Evolutionary conservation across 2,329 filamentous ascomycete species (phyloP).

Genomic region (Monosporascus sp.): DNA sequence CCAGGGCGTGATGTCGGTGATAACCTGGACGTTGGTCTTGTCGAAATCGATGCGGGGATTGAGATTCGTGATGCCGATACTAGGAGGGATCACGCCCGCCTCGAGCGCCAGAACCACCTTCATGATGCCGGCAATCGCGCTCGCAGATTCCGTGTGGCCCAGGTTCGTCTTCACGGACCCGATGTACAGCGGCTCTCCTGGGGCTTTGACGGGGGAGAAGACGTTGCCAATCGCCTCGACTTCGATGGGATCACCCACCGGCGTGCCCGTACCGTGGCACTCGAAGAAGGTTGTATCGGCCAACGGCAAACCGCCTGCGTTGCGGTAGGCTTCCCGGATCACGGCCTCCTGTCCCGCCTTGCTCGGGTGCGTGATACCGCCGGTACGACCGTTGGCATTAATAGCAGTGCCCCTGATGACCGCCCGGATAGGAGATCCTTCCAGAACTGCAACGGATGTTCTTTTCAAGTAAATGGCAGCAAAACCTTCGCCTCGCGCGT

Average conservation of each 20-base stretch:
- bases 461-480: too few species aligned
- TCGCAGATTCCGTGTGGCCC: conserved; percentile 21
- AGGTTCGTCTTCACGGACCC: conserved; percentile 17
- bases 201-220: conserved; percentile 8
- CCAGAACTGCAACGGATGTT: too few species aligned
- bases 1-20: conserved; percentile 15
- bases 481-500: too few species aligned
- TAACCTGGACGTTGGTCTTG: conserved; percentile 12
- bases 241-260: conserved; percentile 35
- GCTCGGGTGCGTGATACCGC: too few species aligned
- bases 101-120: conserved; percentile 20
- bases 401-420: too few species aligned
- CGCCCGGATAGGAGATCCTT: too few species aligned
- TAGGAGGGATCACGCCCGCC: conserved; percentile 21
- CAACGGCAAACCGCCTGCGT: too few species aligned
- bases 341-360: too few species aligned
- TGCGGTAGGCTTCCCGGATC: too few species aligned
- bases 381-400: too few species aligned
- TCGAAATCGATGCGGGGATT: conserved; percentile 21
- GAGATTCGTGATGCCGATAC: conserved; percentile 11
- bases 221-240: conserved; percentile 24
- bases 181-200: conserved; percentile 11
- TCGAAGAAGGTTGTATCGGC: too few species aligned
- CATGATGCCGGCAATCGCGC: conserved; percentile 18
- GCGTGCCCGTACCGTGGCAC: too few species aligned